phyloP scores from a whole-genome alignment of 495 filamentous ascomycete genomes.

The Penicillium chermesinum region DNA sequence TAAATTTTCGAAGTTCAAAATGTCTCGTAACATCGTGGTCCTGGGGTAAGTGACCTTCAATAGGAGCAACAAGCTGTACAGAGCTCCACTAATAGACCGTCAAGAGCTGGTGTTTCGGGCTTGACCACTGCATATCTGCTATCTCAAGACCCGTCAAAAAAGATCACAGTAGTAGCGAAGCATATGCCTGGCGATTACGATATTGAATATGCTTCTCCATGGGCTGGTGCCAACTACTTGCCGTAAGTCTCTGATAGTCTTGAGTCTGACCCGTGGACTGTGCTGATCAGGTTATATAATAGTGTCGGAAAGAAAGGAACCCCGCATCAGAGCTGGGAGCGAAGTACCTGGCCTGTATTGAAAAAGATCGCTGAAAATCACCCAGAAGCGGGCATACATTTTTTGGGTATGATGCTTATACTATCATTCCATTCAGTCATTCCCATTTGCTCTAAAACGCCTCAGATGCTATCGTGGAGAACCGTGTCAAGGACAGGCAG shows the following conservation, averaged over 20 bases:
- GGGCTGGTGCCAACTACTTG: conserved; percentile 89
- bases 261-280: not conserved
- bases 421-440: not conserved
- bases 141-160: conserved; percentile 60
- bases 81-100: not conserved
- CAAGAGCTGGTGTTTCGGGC: conserved; percentile 84
- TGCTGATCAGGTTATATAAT: conserved; percentile 25
- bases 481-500: conserved; percentile 55
- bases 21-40: conserved; percentile 52
- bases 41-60: conserved; percentile 49
- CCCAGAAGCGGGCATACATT: conserved; percentile 86
- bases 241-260: conserved; percentile 52
- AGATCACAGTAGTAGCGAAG: conserved; percentile 81
- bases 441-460: not conserved
- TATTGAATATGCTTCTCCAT: conserved; percentile 91
- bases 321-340: conserved; percentile 55
- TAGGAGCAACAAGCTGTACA: not conserved
- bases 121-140: conserved; percentile 87
- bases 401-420: conserved; percentile 54
- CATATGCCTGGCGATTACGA: conserved; percentile 99
- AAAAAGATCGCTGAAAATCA: conserved; percentile 60
- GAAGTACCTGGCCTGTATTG: conserved; percentile 62
- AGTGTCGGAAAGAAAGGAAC: conserved; percentile 51
- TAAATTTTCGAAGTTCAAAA: not conserved
- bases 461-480: conserved; percentile 54